Percentiles rank a stretch among this genome's conserved stretches.
Evolutionary conservation across 371 early-diverging fungal genomes (phyloP).

Genomic region (Mortierella sp.): DNA sequence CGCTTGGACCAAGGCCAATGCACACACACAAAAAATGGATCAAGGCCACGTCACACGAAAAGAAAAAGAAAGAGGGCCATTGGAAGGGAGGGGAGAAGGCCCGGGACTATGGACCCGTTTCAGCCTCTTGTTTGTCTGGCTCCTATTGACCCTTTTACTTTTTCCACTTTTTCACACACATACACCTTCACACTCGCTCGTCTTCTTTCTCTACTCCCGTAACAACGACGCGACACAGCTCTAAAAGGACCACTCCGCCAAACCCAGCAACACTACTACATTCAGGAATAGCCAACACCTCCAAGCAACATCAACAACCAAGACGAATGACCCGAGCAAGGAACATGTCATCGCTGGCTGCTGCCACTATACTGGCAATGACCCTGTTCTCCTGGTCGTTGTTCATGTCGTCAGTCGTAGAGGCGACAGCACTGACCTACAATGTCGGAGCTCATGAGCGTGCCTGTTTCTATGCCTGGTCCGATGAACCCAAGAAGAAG

Average conservation of each 20-base stretch:
- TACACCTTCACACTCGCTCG: background rate
- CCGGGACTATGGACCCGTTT: background rate
- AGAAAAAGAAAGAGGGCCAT: background rate
- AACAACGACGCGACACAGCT: background rate
- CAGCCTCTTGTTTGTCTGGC: background rate
- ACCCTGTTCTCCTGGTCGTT: background rate
- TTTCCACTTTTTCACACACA: background rate
- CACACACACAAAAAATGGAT: too few species aligned
- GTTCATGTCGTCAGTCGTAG: background rate
- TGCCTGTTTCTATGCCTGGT: constrained; percentile 79
- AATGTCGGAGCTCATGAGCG: constrained; percentile 87
- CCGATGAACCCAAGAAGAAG: constrained; percentile 82
- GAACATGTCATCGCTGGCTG: background rate
- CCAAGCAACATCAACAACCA: background rate
- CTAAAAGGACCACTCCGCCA: background rate
- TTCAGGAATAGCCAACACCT: background rate
- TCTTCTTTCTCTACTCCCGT: background rate
- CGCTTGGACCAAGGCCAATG: background rate
- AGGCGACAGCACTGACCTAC: constrained; percentile 83
- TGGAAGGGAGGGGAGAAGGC: background rate
- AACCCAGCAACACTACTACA: background rate
- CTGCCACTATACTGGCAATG: background rate
- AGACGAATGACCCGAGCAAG: background rate
- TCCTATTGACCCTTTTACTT: background rate
- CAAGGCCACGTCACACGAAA: constrained; percentile 4